These are phyloP conservation scores for Juglanconis oblonga DNA, from an alignment of 2,329 filamentous ascomycete genomes.

Conservation along the genomic window DNA sequence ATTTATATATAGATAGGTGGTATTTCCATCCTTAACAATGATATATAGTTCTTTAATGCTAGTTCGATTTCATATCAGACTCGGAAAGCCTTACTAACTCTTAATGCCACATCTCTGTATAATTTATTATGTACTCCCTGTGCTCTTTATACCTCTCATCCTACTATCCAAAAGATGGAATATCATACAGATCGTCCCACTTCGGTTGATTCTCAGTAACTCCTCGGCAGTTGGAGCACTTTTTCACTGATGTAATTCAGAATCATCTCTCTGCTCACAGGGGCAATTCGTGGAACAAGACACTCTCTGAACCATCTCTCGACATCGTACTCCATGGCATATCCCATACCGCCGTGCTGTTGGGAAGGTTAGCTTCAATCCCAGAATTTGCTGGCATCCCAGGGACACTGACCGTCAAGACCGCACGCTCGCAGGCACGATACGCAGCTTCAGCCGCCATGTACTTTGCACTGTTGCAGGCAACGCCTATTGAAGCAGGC, in stretches of 20 bases:
- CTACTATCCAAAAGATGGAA: no score
- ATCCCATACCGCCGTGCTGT: conserved; percentile 60
- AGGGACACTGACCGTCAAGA: conserved; percentile 38
- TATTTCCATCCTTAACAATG: no score
- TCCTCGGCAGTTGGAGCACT: conserved; percentile 63
- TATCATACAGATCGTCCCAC: no score
- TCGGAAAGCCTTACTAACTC: no score
- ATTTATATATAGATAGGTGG: no score
- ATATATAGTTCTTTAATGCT: no score
- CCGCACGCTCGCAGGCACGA: conserved; percentile 58
- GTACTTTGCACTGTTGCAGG: conserved; percentile 70
- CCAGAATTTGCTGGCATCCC: background rate
- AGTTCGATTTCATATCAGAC: no score
- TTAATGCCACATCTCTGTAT: no score
- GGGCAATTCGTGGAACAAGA: conserved; percentile 62
- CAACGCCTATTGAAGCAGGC: conserved; percentile 58
- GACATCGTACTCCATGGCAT: conserved; percentile 63
- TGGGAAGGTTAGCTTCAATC: background rate
- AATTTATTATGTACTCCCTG: no score
- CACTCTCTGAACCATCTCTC: conserved; percentile 65
- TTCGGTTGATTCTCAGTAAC: conserved; percentile 41
- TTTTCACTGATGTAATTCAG: conserved; percentile 70
- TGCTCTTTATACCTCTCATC: no score
- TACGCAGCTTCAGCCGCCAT: conserved; percentile 65
- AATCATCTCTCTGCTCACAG: conserved; percentile 70